Conservation (phyloP, 352 stramenopile species). For the Phytophthora vignae region DNA sequence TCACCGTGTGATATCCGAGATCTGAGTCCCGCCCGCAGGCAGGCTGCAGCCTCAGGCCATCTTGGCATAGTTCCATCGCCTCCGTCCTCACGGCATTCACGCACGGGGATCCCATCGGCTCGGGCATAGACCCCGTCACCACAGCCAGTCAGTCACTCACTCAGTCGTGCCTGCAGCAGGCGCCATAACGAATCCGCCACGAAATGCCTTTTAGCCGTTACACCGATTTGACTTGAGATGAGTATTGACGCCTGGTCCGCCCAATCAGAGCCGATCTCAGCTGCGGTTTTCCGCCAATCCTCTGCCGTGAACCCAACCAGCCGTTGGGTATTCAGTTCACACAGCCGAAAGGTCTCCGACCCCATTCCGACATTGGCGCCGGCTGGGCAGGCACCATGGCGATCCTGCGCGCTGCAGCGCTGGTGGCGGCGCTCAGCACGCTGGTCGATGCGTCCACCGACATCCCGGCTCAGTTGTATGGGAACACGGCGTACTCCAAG, state of each 20-base stretch:
- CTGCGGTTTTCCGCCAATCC: constrained; percentile 23
- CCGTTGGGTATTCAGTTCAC: constrained; percentile 28
- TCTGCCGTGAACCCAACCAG: not conserved
- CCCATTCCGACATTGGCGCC: constrained; percentile 20
- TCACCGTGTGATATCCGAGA: constrained; percentile 25
- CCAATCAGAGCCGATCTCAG: not conserved
- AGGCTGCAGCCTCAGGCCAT: no score
- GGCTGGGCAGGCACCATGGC: constrained; percentile 1
- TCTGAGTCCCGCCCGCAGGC: no score
- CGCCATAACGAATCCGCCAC: no score
- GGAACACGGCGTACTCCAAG: constrained; percentile 23
- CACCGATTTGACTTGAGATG: no score
- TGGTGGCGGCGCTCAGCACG: not conserved
- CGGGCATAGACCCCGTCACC: no score
- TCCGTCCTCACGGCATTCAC: not conserved
- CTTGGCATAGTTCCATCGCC: not conserved
- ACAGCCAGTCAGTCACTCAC: no score
- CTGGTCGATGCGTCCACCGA: constrained; percentile 14
- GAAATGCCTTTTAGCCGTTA: not conserved
- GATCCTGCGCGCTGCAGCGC: not conserved
- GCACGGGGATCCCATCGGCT: no score
- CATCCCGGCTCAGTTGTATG: constrained; percentile 24
- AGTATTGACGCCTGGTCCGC: not conserved
- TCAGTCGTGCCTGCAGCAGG: no score
- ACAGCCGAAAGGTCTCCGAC: not conserved